Conservation (phyloP, 179 eudicot genomes). For the Spinacia oleracea region DNA sequence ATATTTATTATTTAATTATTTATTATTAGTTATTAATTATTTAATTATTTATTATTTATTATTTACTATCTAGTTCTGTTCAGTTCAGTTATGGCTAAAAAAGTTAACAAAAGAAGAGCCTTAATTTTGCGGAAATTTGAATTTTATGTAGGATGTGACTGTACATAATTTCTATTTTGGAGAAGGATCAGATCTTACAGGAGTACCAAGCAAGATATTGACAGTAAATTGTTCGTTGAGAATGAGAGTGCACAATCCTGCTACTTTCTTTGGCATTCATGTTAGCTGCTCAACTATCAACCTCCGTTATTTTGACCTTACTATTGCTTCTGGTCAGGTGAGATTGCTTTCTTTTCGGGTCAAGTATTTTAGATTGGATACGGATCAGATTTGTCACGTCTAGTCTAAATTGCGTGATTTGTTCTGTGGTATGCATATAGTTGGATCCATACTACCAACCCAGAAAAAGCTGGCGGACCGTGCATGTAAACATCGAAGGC, state of each 20-base stretch:
- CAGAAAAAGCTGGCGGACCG: slow-evolving; percentile 41
- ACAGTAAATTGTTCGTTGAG: slow-evolving; percentile 48
- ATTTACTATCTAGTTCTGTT: too few relatives aligned
- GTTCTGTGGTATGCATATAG: slow-evolving; percentile 26
- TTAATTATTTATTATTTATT: too few relatives aligned
- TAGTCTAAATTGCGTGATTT: neutral
- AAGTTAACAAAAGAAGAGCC: too few relatives aligned
- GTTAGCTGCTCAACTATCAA: slow-evolving; percentile 43
- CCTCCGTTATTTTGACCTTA: slow-evolving; percentile 47
- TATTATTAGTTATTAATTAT: too few relatives aligned
- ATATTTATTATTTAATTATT: too few relatives aligned
- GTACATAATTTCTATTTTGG: slow-evolving; percentile 46
- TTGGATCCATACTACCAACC: slow-evolving; percentile 54
- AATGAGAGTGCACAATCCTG: slow-evolving; percentile 57
- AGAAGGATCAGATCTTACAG: slow-evolving; percentile 64
- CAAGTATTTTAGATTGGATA: neutral
- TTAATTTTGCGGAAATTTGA: neutral
- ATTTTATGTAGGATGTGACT: slow-evolving; percentile 39
- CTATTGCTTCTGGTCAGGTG: slow-evolving; percentile 67
- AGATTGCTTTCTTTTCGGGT: neutral
- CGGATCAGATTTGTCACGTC: neutral
- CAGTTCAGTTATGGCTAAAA: too few relatives aligned
- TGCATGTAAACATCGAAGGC: slow-evolving; percentile 43
- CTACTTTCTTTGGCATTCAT: slow-evolving; percentile 70
- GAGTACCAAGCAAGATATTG: slow-evolving; percentile 63